Base-by-base conservation (phyloP, 2,329 filamentous ascomycete genomes). In the Microdochium paspali region DNA sequence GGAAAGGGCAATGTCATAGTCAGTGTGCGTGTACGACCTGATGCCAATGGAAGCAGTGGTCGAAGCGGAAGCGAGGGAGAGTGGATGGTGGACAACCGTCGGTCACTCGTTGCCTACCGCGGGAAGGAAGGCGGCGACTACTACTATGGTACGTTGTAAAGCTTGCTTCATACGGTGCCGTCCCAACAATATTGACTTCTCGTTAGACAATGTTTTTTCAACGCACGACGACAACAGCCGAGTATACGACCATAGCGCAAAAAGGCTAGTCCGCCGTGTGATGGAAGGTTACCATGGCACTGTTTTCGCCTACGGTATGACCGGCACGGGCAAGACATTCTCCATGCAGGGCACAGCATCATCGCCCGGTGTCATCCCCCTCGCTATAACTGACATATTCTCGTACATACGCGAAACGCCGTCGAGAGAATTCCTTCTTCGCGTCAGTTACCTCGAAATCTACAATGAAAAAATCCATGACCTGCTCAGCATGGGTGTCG, bases 271-370 rank as follows among this genome's bases (percentile, higher is more conserved):
- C 44, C 85, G 93, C 56, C 79, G 93, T 58, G 93, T 98, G 45
- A 98, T 98, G 93, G 93, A 98, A 71, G 93, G 93, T 39, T 98
- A 97, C 64, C 91, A 97, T 60, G 93, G 91, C 50, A 98, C 93
- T 1, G 93, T 98, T 23, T 97, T 98, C 64, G 91, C 91, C 18
- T 98, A 98, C 64, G 93, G 93, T 61, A 97, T 97, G 90, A 98
- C 93, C 3, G 93, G 93, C 52, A 97, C 93, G 0, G 93, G 93
- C 56, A 98, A 98, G 71, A 98, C 93, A 1, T 98, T 97, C 65
- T 97, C 91, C 32, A 98, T 98, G 93, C 93, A 98, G 71, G 93
- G 93, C 57, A 98, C 93, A 10, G 90, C 90, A 43, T 88, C 87
- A 2, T 95, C 90, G 32, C 93, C 93, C 1, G 93, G 93, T 69